Evolutionary conservation across 2,329 filamentous ascomycete genomes (phyloP), one percentile per base, ranked within the genome.

Genomic region (Penicillium oxalicum): DNA sequence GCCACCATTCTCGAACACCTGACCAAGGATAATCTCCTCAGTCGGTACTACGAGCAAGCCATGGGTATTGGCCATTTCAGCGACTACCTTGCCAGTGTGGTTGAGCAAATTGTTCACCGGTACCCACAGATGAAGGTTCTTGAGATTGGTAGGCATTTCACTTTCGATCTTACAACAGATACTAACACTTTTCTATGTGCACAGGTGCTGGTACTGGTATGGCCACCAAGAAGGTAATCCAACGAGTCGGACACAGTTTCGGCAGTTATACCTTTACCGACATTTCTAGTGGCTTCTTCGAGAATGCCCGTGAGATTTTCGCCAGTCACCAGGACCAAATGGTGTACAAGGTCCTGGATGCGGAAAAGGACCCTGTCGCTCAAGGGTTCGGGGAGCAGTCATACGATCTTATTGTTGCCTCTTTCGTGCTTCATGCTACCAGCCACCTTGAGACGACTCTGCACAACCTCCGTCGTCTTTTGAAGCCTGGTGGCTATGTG

Each of bases 181-280:
- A n/a, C n/a, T n/a, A n/a, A n/a, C n/a, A n/a, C n/a, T n/a, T n/a
- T n/a, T n/a, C 9, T 63, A 28, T 18, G 36, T 45, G 35, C 29
- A 50, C 39, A 59, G 73, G 62, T 9, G 62, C 61, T 9, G 63
- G 63, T 2, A 63, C 71, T 3, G 74, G 73, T 3, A 67, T 65
- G 9, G 63, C 72, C 0, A 77, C 74, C 0, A 55, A 62, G 2
- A 47, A 45, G 1, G 57, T 76, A 4, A 55, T 77, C 3, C 44
- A 56, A 2, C 41, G 44, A 3, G 51, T 75, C 9, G 64, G 59
- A 1, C 9, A 53, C 1, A 18, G 13, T 1, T 70, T 66, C 29
- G 52, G 52, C 4, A 60, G 57, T 0, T 77, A 77, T 55, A 72
- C 68, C 0, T 77, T 63, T 57, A 77, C 75, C 0, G 74, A 77